Evolutionary conservation across 306 rosid species (phyloP), one percentile per base, ranked within the genome.

Genomic region (Quercus dentata): DNA sequence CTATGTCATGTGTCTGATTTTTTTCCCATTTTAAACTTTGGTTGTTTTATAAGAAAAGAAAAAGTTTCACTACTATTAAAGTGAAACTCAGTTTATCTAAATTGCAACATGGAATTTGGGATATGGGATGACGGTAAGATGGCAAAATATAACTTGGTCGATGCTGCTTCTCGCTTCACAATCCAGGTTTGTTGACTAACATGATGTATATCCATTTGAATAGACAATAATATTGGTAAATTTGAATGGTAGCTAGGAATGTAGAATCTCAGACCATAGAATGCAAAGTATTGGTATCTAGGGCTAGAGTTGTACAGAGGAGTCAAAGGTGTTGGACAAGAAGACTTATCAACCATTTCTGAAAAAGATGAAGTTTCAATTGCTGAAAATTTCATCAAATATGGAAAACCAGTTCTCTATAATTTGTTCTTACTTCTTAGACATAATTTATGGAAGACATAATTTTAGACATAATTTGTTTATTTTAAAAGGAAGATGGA

Each of bases 41-140:
- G 0, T 0, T 38, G 46, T 38, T 38, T 38, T 7, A 7, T 38
- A 38, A 0, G 11, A 38, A 7, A 38, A 38, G 11, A 38, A 38
- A 38, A 38, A 38, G 0, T 0, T 38, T 38, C 46, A 38, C 46
- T 38, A 38, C 51, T 46, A 21, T 20, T 49, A 49, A 49, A 49
- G 54, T 49, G 54, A 11, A 59, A 9, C 1, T 59, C 4, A 28
- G 65, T 25, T 38, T 6, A 51, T 21, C 52, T 18, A 74, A 74
- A 28, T 74, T 56, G 77, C 67, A 74, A 52, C 23, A 56, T 74
- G 77, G 77, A 56, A 30, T 27, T 27, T 19, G 69, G 69, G 54
- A 38, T 8, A 15, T 74, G 69, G 78, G 46, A 57, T 35, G 55
- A n/a, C 4, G 58, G 56, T 3, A 74, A 57, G 68, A 57, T 57